Evolutionary conservation across 1,284 basidiomycete genomes (phyloP).

Genomic region (Fomitopsis pinicola): DNA sequence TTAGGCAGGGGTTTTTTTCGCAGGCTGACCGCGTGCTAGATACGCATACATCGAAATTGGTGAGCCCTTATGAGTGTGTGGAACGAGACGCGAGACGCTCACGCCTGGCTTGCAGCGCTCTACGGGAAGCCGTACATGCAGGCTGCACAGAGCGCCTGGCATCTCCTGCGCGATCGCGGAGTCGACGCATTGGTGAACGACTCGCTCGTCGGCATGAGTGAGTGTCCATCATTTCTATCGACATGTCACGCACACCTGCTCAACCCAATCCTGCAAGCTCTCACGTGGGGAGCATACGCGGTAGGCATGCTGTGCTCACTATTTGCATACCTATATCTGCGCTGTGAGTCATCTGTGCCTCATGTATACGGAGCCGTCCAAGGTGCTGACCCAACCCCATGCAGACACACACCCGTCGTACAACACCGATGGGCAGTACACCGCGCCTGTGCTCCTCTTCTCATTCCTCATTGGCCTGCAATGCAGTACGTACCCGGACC

Average conservation of each 20-base stretch:
- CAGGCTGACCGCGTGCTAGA: conserved; percentile 26
- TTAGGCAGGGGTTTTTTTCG: neutral
- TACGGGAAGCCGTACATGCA: conserved; percentile 85
- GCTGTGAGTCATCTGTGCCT: conserved; percentile 42
- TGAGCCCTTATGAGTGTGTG: conserved; percentile 20
- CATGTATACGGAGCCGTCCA: conserved; percentile 2
- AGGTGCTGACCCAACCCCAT: conserved; percentile 1
- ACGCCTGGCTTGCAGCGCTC: conserved; percentile 43
- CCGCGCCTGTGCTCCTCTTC: conserved; percentile 74
- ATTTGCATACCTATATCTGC: conserved; percentile 80
- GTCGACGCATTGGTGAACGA: conserved; percentile 87
- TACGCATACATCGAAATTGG: conserved; percentile 84
- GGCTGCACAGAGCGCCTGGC: conserved; percentile 91
- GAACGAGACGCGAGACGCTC: neutral
- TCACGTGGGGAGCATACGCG: conserved; percentile 75
- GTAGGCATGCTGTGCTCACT: conserved; percentile 76
- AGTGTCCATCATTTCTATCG: conserved; percentile 39
- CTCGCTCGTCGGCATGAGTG: conserved; percentile 77
- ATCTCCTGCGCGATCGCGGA: conserved; percentile 80
- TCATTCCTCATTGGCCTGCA: conserved; percentile 76
- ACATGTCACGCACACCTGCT: conserved; percentile 38
- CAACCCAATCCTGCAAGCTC: conserved; percentile 31
- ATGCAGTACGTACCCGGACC: conserved; percentile 46
- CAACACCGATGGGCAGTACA: conserved; percentile 71
- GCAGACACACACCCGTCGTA: conserved; percentile 70